phyloP scores from a whole-genome alignment of 495 filamentous ascomycete genomes.

The Massariosphaeria phaeospora region DNA sequence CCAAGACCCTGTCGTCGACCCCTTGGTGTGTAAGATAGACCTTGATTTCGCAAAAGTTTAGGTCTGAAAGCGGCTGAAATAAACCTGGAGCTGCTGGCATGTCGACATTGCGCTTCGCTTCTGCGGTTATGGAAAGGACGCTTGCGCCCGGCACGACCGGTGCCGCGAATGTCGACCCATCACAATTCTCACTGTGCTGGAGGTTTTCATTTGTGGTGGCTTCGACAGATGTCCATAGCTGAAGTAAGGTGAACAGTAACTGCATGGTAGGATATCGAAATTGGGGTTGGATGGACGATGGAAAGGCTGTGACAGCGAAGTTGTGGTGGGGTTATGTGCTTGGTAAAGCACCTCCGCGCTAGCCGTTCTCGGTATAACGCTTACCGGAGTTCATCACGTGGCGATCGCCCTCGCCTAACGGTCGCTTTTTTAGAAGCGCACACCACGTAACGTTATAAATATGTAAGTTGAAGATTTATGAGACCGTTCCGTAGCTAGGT shows the following conservation, averaged over 20 bases:
- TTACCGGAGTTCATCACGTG: no score
- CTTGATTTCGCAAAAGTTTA: slow-evolving; percentile 2
- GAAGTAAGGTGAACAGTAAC: background rate
- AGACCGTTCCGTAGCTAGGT: no score
- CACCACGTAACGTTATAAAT: no score
- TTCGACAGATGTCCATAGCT: background rate
- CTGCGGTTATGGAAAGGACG: slow-evolving; percentile 6
- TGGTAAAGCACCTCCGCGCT: background rate
- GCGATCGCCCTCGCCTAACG: no score
- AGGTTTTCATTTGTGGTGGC: background rate
- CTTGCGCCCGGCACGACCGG: slow-evolving; percentile 3
- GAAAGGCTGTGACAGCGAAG: no score
- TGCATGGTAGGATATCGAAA: background rate
- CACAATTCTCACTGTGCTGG: background rate
- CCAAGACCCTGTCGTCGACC: background rate
- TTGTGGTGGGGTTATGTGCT: background rate
- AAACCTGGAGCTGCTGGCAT: background rate
- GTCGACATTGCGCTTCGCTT: background rate
- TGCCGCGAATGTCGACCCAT: background rate
- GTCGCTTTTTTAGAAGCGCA: no score
- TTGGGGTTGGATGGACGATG: background rate
- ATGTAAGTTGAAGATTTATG: no score
- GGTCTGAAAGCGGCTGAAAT: background rate
- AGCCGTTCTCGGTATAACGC: background rate
- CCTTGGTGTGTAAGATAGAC: slow-evolving; percentile 1